Evolutionary conservation across 352 stramenopile species (phyloP), one percentile per base, ranked within the genome.

Genomic region (Globisporangium radiosum): DNA sequence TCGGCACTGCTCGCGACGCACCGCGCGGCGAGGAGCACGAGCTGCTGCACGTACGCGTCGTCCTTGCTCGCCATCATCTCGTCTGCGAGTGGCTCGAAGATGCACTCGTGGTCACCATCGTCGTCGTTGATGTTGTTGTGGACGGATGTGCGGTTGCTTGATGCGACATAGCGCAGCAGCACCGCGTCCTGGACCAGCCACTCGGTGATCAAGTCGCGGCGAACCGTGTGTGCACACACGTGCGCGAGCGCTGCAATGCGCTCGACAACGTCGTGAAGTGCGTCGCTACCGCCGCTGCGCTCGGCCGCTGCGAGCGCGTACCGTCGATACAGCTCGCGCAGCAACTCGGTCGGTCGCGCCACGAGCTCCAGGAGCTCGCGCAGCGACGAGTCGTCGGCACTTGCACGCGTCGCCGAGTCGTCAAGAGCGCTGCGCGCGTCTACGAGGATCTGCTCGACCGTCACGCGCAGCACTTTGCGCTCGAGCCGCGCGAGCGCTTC

Each of bases 141-240:
- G 25, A 25, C 25, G 25, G 54, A n/a, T 10, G 25, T 11, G 14
- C 33, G 52, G 17, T 37, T 64, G 43, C 54, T 47, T 1, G 8
- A 15, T 47, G 42, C 36, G 19, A 54, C 25, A 25, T 25, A 25
- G 25, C 25, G 25, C 25, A 25, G 61, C 48, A 71, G 47, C 38
- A 80, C 57, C 36, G 71, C 74, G 44, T 82, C 72, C 60, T 74
- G 59, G 0, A 80, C 51, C n/a, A 85, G 76, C 76, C 76, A 85
- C 43, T 78, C 70, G 19, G 68, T 64, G 52, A 84, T 58, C 43
- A 85, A 52, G 37, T 84, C 68, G 38, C 81, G 56, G 1, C 68
- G 63, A 33, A 81, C 53, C 42, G 71, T 68, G 15, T 45, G 42
- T 33, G 65, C 62, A 17, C 54, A 49, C 9, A 79, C 48, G 1